A percentile compares a stretch with the other conserved stretches of the same genome.
These are phyloP conservation scores for Wickerhamiella azymoides DNA, from an alignment of 805 yeast genomes.

Conservation along the genomic window DNA sequence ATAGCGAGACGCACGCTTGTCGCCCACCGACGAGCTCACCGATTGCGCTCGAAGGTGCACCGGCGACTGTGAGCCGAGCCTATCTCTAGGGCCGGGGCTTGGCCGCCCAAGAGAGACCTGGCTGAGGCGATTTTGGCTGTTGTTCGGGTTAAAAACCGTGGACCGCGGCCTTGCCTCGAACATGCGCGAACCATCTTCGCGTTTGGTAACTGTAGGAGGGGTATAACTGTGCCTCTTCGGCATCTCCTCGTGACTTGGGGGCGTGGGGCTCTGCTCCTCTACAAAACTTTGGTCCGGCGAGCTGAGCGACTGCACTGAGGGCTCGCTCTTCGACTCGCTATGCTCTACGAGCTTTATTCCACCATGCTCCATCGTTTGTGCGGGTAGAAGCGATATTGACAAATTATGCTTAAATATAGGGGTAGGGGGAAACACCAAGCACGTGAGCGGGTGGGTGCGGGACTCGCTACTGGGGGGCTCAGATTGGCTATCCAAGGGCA, in stretches of 20 bases:
- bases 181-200: background rate
- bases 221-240: background rate
- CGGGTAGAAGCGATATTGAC: background rate
- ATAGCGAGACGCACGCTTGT: background rate
- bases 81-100: background rate
- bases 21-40: background rate
- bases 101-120: background rate
- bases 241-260: background rate
- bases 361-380: background rate
- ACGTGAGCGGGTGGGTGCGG: background rate
- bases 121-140: background rate
- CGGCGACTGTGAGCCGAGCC: background rate
- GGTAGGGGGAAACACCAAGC: background rate
- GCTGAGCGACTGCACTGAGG: background rate
- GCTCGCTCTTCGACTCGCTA: background rate
- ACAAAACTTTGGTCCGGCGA: background rate
- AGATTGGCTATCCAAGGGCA: background rate
- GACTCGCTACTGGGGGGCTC: background rate
- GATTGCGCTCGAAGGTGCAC: background rate
- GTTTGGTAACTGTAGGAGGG: background rate
- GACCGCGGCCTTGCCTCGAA: constrained; percentile 3
- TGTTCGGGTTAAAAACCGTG: background rate
- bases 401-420: background rate
- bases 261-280: background rate
- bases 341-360: background rate